Base-by-base conservation (phyloP, 305 asterid species). In the Solanum chacoense region DNA sequence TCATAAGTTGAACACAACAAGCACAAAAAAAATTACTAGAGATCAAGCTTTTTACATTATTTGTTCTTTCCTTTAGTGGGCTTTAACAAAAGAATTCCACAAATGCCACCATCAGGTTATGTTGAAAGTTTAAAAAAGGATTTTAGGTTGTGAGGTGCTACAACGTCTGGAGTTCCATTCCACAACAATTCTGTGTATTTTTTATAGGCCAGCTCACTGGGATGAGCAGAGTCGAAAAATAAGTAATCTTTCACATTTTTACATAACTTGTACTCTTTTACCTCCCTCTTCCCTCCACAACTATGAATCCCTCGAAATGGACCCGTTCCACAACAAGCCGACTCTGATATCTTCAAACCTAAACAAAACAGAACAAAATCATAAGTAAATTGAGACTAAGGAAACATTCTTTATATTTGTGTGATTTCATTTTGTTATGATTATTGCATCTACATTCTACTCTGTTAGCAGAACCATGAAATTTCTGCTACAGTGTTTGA, bases 291-390 rank as follows among this genome's bases (percentile, higher is more conserved):
- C 36, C 96, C 98, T 86, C 98, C 97, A 63, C 98, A 95, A 91
- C 95, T 95, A 87, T 78, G 85, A 85, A 93, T 89, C 36, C 95
- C 98, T 79, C 91, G 93, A 22, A 80, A 93, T 24, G 35, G 87
- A 80, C 97, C 98, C 0, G 93, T 91, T 26, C 98, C 98, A 26
- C 98, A 95, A 71, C 98, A 95, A 8, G 97, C 98, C 14, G 9
- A 69, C 50, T 87, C 75, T 81, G 78, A 91, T 71, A 84, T 91
- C 86, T 78, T 84, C 8, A 91, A 90, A 73, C 93, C 92, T 89
- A 50, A 26, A 24, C 67, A 79, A 78, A 78, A 29, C 7, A 37
- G 28, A 50, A 45, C 22, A 45, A 14, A 45, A 45, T 45, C 63
- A 45, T 45, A 5, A 45, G 63, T 45, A 45, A 45, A 45, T 45